Evolutionary conservation across 192 early-diverging fungal genomes (phyloP), one percentile per base, ranked within the genome.

Genomic region (Entomortierella lignicola): DNA sequence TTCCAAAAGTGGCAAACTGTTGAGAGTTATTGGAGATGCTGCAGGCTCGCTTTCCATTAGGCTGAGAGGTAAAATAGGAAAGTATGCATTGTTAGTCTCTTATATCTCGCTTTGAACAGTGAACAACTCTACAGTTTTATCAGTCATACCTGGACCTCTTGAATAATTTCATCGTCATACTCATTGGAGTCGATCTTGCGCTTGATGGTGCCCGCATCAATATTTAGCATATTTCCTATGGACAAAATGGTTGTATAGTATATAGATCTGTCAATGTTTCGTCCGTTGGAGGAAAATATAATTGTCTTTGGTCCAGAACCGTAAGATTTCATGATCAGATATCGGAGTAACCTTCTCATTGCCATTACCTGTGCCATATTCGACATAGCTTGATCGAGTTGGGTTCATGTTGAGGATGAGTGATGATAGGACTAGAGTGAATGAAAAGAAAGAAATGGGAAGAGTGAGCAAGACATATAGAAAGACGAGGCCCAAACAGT

Each of bases 121-220:
- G n/a, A n/a, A n/a, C n/a, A n/a, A n/a, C n/a, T n/a, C n/a, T n/a
- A n/a, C n/a, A n/a, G n/a, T n/a, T n/a, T n/a, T n/a, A n/a, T 54
- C 17, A 11, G 37, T 20, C 21, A 25, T 69, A 77, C 74, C 74
- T 77, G 74, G 7, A 48, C 61, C 34, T 77, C 60, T 27, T 77
- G 74, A 11, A 59, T 47, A 7, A 54, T 69, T 21, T 77, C 74
- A 21, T 77, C 74, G 25, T 77, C 74, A 27, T 69, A 77, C 31
- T 77, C 74, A 20, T 77, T 77, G 25, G 74, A 77, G 61, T 77
- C 74, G 23, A 69, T 69, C 66, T 77, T 77, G 60, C 74, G 74
- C 50, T 77, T 77, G 55, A 77, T 69, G 4, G 74, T 77, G 23
- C 74, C 74, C 1, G 50, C 74, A 25, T 77, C 74, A 2, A 77